Percentiles rank a stretch among this genome's conserved stretches.
Conservation (phyloP, 305 asterid genomes). For the Solanum hybrid region DNA sequence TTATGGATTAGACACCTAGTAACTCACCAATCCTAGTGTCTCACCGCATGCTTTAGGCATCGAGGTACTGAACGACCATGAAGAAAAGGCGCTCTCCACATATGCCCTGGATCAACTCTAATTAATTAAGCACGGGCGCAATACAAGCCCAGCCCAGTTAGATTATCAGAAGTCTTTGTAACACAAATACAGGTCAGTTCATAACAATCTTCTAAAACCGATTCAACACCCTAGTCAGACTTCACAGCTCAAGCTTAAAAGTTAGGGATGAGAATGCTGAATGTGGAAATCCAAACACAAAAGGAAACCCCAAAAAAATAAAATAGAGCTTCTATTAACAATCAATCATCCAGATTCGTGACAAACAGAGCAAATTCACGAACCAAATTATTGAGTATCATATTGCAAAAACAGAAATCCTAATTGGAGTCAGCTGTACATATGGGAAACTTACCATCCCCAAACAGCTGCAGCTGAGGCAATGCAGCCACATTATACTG, state of each 20-base stretch:
- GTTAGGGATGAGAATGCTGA: background rate
- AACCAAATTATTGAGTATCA: background rate
- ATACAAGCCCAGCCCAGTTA: background rate
- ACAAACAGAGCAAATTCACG: constrained; percentile 4
- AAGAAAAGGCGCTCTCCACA: background rate
- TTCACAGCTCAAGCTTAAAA: background rate
- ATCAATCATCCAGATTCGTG: background rate
- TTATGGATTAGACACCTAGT: background rate
- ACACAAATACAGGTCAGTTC: background rate
- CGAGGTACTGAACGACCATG: background rate
- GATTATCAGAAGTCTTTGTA: background rate
- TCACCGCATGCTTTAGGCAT: background rate
- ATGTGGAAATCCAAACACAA: background rate
- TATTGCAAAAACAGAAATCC: background rate
- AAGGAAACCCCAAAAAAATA: background rate
- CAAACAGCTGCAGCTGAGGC: constrained; percentile 57
- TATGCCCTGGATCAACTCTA: background rate
- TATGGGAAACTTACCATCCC: constrained; percentile 35
- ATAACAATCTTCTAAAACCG: background rate
- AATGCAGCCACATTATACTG: constrained; percentile 29
- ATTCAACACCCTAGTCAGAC: background rate
- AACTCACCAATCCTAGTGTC: background rate
- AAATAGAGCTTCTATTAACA: background rate
- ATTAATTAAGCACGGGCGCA: background rate
- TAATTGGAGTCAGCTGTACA: background rate